phyloP scores from a whole-genome alignment of 2,329 filamentous ascomycete species.

The Paraphaeosphaeria minitans region DNA sequence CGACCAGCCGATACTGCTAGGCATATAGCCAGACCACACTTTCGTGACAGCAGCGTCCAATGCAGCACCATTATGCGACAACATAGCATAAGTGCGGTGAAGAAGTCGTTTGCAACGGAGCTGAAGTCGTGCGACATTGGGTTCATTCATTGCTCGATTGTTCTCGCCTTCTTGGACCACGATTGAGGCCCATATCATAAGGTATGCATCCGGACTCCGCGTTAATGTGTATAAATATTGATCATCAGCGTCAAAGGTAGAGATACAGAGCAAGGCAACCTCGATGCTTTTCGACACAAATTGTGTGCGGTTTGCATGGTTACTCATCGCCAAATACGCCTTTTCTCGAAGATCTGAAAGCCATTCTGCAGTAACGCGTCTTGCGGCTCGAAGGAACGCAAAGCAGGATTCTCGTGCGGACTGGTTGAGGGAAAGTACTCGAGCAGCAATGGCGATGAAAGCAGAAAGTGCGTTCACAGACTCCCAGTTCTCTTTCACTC shows the following conservation, averaged over 20 bases:
- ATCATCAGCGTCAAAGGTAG: background rate
- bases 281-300: background rate
- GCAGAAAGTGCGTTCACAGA: constrained; percentile 47
- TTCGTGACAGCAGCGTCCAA: background rate
- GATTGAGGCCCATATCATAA: background rate
- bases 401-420: background rate
- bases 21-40: background rate
- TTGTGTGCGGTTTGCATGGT: background rate
- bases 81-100: background rate
- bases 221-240: background rate
- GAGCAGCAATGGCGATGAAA: background rate
- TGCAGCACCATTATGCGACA: background rate
- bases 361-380: background rate
- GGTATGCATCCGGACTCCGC: background rate
- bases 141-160: background rate
- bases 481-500: constrained; percentile 38
- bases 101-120: background rate
- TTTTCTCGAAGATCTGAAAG: background rate
- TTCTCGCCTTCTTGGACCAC: background rate
- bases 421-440: background rate
- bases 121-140: background rate
- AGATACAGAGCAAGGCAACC: constrained; percentile 5
- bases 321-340: background rate
- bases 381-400: background rate
- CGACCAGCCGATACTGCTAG: background rate